Evolutionary conservation across 2,329 filamentous ascomycete genomes (phyloP).

Genomic region (Neofusicoccum parvum): DNA sequence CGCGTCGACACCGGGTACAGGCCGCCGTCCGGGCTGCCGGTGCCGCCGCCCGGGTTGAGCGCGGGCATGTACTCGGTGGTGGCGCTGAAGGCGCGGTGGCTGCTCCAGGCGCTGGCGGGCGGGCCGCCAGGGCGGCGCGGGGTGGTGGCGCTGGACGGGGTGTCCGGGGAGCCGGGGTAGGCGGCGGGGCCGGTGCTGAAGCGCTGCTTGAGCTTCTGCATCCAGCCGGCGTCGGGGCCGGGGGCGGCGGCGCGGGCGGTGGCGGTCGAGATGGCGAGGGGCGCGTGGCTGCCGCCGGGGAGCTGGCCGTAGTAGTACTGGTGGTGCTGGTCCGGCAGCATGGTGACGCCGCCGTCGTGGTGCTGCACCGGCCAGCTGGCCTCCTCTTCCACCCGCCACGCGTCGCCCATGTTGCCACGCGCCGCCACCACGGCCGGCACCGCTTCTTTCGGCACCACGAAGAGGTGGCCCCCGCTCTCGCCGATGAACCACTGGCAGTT

Average conservation of each 20-base stretch:
- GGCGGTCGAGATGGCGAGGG: slow-evolving; percentile 4
- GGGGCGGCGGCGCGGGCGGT: neutral
- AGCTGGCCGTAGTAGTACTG: slow-evolving; percentile 1
- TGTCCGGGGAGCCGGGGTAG: neutral
- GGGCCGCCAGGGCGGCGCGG: neutral
- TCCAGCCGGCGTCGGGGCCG: neutral
- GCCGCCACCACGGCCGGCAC: neutral
- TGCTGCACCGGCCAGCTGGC: neutral
- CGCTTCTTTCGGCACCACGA: slow-evolving; percentile 15
- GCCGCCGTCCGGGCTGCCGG: neutral
- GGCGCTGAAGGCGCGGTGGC: neutral
- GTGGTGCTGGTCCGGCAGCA: neutral
- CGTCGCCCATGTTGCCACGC: slow-evolving; percentile 5
- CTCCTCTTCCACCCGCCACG: slow-evolving; percentile 13
- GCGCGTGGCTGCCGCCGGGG: neutral
- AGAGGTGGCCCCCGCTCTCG: slow-evolving; percentile 17
- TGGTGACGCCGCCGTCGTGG: neutral
- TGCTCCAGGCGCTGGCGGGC: slow-evolving; percentile 3
- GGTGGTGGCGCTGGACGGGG: neutral
- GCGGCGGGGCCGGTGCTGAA: neutral
- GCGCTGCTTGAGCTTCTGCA: neutral
- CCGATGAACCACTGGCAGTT: slow-evolving; percentile 15
- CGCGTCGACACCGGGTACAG: neutral
- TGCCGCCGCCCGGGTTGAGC: neutral
- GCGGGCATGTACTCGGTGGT: neutral